These are phyloP conservation scores for Glycyrrhiza uralensis DNA, from an alignment of 306 rosid genomes.

Conservation along the genomic window DNA sequence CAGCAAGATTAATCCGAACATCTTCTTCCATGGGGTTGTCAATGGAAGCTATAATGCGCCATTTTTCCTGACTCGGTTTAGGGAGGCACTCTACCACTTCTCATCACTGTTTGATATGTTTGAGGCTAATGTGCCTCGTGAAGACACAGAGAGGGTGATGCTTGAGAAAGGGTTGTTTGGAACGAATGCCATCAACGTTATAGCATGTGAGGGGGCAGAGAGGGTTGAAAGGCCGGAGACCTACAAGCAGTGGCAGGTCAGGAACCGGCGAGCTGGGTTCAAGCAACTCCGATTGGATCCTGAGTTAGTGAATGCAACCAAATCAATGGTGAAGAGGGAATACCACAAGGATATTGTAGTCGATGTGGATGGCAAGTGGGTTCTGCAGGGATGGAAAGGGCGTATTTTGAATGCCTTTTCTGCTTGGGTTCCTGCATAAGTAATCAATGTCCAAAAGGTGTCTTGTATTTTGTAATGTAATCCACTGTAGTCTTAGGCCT, in stretches of 20 bases:
- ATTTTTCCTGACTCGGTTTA: slow-evolving; percentile 65
- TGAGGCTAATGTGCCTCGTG: slow-evolving; percentile 59
- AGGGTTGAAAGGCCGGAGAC: slow-evolving; percentile 86
- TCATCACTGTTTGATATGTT: slow-evolving; percentile 73
- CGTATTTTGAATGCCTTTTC: slow-evolving; percentile 62
- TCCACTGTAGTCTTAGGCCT: neutral
- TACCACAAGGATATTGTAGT: slow-evolving; percentile 67
- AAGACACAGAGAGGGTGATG: slow-evolving; percentile 46
- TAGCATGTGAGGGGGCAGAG: slow-evolving; percentile 76
- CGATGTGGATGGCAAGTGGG: slow-evolving; percentile 67
- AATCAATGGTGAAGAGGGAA: slow-evolving; percentile 45
- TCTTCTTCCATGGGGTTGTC: slow-evolving; percentile 67
- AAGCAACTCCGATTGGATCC: slow-evolving; percentile 50
- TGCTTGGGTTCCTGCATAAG: slow-evolving; percentile 63
- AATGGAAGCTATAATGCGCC: slow-evolving; percentile 76
- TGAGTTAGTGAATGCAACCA: slow-evolving; percentile 39
- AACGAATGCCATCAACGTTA: slow-evolving; percentile 65
- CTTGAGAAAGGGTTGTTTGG: slow-evolving; percentile 63
- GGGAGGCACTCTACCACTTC: slow-evolving; percentile 71
- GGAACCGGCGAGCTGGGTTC: slow-evolving; percentile 76
- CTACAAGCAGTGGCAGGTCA: slow-evolving; percentile 79
- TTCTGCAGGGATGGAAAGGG: slow-evolving; percentile 88
- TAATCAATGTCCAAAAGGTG: neutral
- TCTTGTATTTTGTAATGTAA: neutral
- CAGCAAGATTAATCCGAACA: slow-evolving; percentile 60